A percentile compares a stretch with the other conserved stretches of the same genome.
Conservation (phyloP, 1,139 yeast species). For the Yamadazyma siamensis region DNA sequence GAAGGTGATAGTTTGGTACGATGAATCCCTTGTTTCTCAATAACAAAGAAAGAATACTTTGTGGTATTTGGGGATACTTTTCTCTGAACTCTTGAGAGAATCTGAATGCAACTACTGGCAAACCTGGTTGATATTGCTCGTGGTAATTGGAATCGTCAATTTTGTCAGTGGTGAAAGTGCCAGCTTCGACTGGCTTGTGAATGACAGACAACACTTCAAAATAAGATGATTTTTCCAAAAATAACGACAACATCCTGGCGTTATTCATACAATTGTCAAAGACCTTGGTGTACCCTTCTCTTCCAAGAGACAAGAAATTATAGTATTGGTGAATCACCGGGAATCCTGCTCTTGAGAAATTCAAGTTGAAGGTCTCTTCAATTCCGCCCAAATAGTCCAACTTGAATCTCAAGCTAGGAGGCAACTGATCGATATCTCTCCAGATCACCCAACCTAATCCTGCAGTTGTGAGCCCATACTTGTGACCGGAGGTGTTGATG, state of each 20-base stretch:
- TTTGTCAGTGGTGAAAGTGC: constrained; percentile 14
- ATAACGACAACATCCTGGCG: constrained; percentile 65
- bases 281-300: constrained; percentile 61
- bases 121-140: constrained; percentile 61
- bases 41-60: constrained; percentile 66
- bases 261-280: constrained; percentile 64
- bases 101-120: constrained; percentile 88
- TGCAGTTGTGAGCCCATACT: constrained; percentile 85
- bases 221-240: constrained; percentile 61
- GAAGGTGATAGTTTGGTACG: constrained; percentile 85
- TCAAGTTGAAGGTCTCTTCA: constrained; percentile 82
- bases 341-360: constrained; percentile 91
- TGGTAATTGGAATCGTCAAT: constrained; percentile 17
- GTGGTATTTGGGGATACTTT: constrained; percentile 81
- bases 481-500: constrained; percentile 92
- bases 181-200: constrained; percentile 48
- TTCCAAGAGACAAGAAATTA: constrained; percentile 70
- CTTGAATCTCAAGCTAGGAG: constrained; percentile 70
- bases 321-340: constrained; percentile 86
- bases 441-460: constrained; percentile 94
- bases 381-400: constrained; percentile 85
- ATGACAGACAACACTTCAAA: constrained; percentile 77
- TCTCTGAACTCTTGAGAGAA: constrained; percentile 56
- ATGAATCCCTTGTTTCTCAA: constrained; percentile 83
- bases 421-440: constrained; percentile 63